phyloP scores from a whole-genome alignment of 345 rosid genomes.

The Mangifera indica region DNA sequence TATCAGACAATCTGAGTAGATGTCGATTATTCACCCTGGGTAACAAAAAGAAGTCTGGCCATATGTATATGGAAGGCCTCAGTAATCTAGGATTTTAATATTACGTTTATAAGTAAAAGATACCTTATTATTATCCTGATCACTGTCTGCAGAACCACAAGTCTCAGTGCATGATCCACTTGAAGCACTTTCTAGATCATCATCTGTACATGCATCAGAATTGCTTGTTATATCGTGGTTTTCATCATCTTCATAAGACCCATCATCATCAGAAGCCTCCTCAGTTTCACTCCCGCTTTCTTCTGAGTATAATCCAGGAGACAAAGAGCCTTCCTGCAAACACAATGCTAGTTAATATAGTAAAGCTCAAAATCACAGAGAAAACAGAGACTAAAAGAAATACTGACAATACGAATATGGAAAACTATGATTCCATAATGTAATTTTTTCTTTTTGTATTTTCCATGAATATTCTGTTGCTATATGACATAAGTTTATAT shows the following conservation, averaged over 20 bases:
- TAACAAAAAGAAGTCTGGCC: constrained; percentile 5
- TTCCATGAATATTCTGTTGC: background rate
- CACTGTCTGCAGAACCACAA: constrained; percentile 40
- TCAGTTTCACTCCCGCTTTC: constrained; percentile 82
- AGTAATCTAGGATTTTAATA: background rate
- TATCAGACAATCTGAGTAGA: constrained; percentile 1
- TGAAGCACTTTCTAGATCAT: constrained; percentile 50
- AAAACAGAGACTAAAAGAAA: constrained; percentile 19
- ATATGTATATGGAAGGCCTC: constrained; percentile 2
- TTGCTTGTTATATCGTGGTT: constrained; percentile 44
- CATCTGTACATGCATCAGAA: constrained; percentile 57
- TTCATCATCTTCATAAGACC: constrained; percentile 69
- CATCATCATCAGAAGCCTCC: constrained; percentile 80
- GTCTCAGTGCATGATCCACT: constrained; percentile 46
- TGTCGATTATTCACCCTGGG: constrained; percentile 5
- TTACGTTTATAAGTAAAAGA: constrained; percentile 19
- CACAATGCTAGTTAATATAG: constrained; percentile 27
- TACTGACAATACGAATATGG: constrained; percentile 1
- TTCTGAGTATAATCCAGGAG: constrained; percentile 79
- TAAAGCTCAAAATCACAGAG: constrained; percentile 23
- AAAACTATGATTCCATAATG: background rate
- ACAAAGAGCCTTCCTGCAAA: constrained; percentile 72
- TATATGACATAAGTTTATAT: background rate
- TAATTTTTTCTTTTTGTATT: background rate
- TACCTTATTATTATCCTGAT: constrained; percentile 48